Conservation (phyloP, 1,284 basidiomycete species). For the Cutaneotrichosporon sp. region DNA sequence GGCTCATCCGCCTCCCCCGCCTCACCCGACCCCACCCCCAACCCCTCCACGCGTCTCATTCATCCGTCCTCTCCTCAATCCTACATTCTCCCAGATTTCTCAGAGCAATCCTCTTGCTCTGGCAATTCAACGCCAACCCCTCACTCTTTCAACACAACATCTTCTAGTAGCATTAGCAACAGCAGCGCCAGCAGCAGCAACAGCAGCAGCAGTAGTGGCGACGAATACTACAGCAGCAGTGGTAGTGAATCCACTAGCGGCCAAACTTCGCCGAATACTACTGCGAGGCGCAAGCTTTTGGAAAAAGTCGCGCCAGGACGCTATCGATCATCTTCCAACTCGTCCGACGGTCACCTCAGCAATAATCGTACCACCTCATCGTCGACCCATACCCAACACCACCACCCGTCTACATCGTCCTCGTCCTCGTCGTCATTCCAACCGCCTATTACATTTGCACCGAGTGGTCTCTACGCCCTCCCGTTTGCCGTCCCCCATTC, state of each 20-base stretch:
- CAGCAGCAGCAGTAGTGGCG: neutral
- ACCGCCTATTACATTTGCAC: neutral
- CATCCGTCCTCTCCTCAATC: neutral
- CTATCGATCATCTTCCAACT: neutral
- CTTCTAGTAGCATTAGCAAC: neutral
- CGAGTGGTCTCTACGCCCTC: conserved; percentile 1
- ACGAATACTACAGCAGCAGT: too few relatives aligned
- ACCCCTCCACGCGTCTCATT: neutral
- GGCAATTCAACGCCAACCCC: conserved; percentile 1
- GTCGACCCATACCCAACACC: neutral
- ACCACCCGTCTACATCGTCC: too few relatives aligned
- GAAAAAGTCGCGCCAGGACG: conserved; percentile 1
- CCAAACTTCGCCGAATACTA: neutral
- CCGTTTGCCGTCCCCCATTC: neutral
- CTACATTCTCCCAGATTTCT: neutral
- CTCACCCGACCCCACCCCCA: neutral
- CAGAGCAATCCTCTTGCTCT: neutral
- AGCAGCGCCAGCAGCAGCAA: too few relatives aligned
- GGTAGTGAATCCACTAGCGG: neutral
- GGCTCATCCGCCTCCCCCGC: neutral
- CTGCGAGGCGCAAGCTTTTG: conserved; percentile 1
- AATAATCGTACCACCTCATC: neutral
- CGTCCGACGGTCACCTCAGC: neutral
- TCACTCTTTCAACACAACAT: neutral
- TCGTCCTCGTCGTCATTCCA: too few relatives aligned